Base-by-base conservation (phyloP, 495 filamentous ascomycete species). In the Podospora fimiseda region DNA sequence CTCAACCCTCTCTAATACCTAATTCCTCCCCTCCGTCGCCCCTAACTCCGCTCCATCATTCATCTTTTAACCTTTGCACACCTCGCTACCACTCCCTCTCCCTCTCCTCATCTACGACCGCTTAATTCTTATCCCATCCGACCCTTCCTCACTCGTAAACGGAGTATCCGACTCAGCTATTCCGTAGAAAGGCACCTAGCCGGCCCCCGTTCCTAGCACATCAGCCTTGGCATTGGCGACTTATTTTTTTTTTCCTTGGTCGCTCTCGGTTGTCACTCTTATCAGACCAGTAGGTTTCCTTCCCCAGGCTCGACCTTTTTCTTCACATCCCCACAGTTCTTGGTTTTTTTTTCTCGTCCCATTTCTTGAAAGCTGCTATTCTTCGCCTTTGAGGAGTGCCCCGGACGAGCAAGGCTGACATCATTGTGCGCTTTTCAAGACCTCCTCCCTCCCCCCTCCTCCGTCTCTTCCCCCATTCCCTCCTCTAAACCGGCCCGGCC, bases 321-420 rank as follows among this genome's bases (percentile, higher is more conserved):
- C 24, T 47, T 21, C n/a, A 15, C 44, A 24, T 55, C 51, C 56
- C 48, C 56, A 55, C 51, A 59, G 48, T 55, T 59, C 40, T 13
- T n/a, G 15, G 27, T 45, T 43, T 40, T 37, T 11, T 16, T 46
- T 44, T 46, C 20, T 41, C 36, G 14, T 37, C 37, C 4, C 14
- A 43, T 20, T 20, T 20, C 36, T 38, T 13, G 36, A 2, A 2
- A 39, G 21, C 23, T 41, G 21, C n/a, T 50, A 45, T 42, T 48
- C 9, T 47, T 36, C 51, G 53, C 30, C 27, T 40, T 24, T 38
- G 47, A 22, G 21, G 41, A 21, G 44, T 50, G 48, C 27, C 51
- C 21, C 42, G 27, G 13, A 23, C 36, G 27, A 45, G 20, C 52
- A 47, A 55, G 49, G 61, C 61, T 66, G 61, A 66, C 63, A 64